A percentile compares a stretch with the other conserved stretches of the same genome.
Evolutionary conservation across 129 eudicot species (phyloP).

Genomic region (Centella asiatica): DNA sequence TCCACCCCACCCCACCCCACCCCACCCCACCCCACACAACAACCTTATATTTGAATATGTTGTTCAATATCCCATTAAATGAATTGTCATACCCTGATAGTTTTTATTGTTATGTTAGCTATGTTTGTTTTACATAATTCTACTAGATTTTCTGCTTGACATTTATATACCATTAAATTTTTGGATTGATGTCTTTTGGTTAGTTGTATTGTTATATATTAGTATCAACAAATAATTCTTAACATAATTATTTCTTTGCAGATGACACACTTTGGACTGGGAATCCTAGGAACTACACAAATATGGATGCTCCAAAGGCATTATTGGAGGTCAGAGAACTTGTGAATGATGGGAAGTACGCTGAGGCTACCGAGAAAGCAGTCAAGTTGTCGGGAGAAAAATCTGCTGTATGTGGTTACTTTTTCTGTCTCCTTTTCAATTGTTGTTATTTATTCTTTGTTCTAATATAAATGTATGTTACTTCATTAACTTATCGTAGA

Average conservation of each 20-base stretch:
- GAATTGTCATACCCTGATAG: too few species aligned
- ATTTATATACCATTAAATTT: too few species aligned
- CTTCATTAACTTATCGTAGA: background rate
- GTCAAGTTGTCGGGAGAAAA: slow-evolving; percentile 57
- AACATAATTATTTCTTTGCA: slow-evolving; percentile 22
- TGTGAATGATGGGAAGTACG: slow-evolving; percentile 65
- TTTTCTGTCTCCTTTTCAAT: background rate
- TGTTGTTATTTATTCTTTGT: background rate
- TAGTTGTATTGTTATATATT: too few species aligned
- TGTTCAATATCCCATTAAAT: too few species aligned
- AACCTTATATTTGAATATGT: too few species aligned
- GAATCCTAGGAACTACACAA: slow-evolving; percentile 57
- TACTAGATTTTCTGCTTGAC: too few species aligned
- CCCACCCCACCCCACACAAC: too few species aligned
- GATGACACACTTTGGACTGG: slow-evolving; percentile 96
- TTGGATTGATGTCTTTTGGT: too few species aligned
- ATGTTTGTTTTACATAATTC: too few species aligned
- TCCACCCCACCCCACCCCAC: too few species aligned
- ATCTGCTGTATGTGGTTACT: slow-evolving; percentile 43
- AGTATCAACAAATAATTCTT: too few species aligned
- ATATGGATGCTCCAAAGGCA: slow-evolving; percentile 52
- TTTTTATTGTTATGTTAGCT: too few species aligned
- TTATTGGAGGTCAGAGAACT: slow-evolving; percentile 64
- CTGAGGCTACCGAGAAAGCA: slow-evolving; percentile 69
- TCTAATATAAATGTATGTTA: background rate